A percentile compares a stretch with the other conserved stretches of the same genome.
These are phyloP conservation scores for Diaporthe sp. DNA, from an alignment of 2,329 filamentous ascomycete species.

Conservation along the genomic window DNA sequence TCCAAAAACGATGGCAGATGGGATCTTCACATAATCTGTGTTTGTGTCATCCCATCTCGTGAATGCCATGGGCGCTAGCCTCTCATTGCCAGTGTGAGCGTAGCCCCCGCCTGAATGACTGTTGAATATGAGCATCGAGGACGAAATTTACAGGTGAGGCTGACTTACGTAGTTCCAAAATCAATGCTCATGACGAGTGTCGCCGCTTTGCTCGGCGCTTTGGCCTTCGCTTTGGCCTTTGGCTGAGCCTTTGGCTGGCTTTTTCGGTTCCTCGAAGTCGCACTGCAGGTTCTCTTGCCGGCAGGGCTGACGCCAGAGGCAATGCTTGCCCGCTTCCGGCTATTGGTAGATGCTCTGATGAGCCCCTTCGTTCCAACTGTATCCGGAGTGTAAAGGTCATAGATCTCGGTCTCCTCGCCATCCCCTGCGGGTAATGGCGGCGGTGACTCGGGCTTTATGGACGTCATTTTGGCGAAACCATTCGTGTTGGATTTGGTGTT, in stretches of 20 bases:
- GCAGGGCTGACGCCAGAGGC: no score
- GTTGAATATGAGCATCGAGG: background rate
- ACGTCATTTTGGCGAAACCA: background rate
- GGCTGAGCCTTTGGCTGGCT: no score
- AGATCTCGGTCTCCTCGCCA: background rate
- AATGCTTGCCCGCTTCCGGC: background rate
- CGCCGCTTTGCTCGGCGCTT: background rate
- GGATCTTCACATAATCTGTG: conserved; percentile 49
- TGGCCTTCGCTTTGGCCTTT: background rate
- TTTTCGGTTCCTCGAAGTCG: background rate
- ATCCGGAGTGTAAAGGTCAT: background rate
- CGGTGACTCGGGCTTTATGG: background rate
- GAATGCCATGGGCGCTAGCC: conserved; percentile 44
- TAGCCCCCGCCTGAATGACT: conserved; percentile 58
- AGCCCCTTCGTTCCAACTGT: no score
- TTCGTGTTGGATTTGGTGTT: background rate
- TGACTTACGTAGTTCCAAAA: conserved; percentile 59
- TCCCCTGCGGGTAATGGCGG: background rate
- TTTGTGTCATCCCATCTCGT: conserved; percentile 47
- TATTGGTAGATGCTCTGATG: background rate
- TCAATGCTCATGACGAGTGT: conserved; percentile 56
- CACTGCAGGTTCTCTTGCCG: background rate
- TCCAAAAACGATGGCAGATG: conserved; percentile 46
- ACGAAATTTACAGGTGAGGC: conserved; percentile 16
- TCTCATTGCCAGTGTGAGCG: conserved; percentile 47